These are phyloP conservation scores for Protomyces inouyei DNA, from an alignment of 1,139 yeast species.

Conservation along the genomic window DNA sequence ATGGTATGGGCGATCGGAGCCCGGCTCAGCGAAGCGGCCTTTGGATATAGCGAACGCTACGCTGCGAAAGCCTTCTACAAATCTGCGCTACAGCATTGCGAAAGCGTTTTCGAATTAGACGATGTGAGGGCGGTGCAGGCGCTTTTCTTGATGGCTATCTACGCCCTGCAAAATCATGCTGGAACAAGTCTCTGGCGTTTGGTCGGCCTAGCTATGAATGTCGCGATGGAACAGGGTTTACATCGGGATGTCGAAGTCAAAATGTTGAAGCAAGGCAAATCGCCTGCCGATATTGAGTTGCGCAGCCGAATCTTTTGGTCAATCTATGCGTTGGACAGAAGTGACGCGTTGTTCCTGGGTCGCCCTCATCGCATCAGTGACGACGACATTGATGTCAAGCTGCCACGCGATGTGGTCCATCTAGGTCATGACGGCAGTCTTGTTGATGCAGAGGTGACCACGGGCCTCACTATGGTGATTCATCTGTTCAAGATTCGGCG, in stretches of 20 bases:
- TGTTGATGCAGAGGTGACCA: neutral
- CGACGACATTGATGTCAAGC: neutral
- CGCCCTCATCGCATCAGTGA: slow-evolving; percentile 1
- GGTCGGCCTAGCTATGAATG: neutral
- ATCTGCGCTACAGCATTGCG: neutral
- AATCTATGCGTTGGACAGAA: neutral
- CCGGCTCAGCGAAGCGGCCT: neutral
- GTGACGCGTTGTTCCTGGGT: neutral
- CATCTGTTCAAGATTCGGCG: neutral
- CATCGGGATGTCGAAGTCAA: neutral
- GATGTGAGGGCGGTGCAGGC: neutral
- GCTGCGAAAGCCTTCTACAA: neutral
- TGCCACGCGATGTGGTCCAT: neutral
- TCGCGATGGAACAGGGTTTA: neutral
- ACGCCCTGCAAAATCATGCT: neutral
- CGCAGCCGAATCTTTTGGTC: slow-evolving; percentile 3
- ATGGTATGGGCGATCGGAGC: slow-evolving; percentile 8
- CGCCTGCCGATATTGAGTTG: neutral
- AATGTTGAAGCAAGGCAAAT: neutral
- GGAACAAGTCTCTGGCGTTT: slow-evolving; percentile 2
- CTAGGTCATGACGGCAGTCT: neutral
- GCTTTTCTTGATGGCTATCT: neutral
- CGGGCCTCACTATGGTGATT: neutral
- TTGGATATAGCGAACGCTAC: neutral
- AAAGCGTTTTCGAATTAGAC: neutral